Evolutionary conservation across 2,329 filamentous ascomycete genomes (phyloP).

Genomic region (Hypoxylon sp.): DNA sequence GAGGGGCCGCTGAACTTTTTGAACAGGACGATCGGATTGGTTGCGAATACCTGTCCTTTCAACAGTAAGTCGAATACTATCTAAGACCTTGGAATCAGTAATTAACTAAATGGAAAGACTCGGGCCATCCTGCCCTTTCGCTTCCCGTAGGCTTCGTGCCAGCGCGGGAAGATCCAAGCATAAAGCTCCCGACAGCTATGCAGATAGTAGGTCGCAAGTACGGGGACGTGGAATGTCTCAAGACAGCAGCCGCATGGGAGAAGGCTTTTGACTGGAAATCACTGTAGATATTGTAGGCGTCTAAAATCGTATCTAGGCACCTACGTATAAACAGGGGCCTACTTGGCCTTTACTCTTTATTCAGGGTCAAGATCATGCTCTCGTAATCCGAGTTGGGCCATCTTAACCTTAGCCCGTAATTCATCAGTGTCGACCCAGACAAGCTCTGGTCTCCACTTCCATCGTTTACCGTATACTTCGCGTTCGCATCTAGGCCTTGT

Average conservation of each 20-base stretch:
- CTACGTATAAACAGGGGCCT: no score
- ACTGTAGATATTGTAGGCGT: constrained; percentile 7
- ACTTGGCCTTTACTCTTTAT: constrained; percentile 51
- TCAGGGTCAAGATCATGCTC: constrained; percentile 64
- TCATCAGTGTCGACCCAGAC: constrained; percentile 69
- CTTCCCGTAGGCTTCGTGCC: constrained; percentile 43
- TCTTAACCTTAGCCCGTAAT: constrained; percentile 62
- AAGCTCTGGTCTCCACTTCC: constrained; percentile 53
- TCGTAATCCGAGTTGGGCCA: constrained; percentile 60
- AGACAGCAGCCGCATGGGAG: constrained; percentile 43
- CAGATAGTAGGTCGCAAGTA: constrained; percentile 44
- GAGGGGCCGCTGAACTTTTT: constrained; percentile 31
- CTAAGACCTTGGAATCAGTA: neutral
- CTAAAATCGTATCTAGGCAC: no score
- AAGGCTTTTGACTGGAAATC: constrained; percentile 41
- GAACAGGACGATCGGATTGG: constrained; percentile 21
- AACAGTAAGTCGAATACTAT: constrained; percentile 31
- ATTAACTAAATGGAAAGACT: constrained; percentile 22
- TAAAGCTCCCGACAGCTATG: constrained; percentile 40
- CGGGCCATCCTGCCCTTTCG: constrained; percentile 43
- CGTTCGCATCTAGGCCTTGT: constrained; percentile 62
- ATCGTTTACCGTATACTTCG: constrained; percentile 62
- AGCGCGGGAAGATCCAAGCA: constrained; percentile 37
- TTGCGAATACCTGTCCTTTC: constrained; percentile 39
- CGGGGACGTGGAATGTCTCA: constrained; percentile 39